Evolutionary conservation across 257 asterid species (phyloP), one percentile per base, ranked within the genome.

Genomic region (Solanum neorickii): DNA sequence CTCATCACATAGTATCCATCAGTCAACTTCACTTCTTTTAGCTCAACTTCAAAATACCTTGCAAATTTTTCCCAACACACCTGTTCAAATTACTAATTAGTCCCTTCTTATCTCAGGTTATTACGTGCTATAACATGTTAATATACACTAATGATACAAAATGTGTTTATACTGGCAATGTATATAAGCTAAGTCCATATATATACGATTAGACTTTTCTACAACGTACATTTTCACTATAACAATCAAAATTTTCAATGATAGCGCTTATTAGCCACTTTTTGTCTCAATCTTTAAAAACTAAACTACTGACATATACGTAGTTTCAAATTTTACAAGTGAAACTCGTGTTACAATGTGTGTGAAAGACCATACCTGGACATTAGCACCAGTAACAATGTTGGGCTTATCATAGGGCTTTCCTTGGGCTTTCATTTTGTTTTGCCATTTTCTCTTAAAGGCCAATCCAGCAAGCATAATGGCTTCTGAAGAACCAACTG

Each of bases 21-120:
- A 3, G 91, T 88, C 86, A 95, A 76, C 14, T 95, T 96, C 35
- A 96, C 99, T 77, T 96, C 99, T 83, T 96, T 96, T 2, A 96
- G 93, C 92, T 96, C 99, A 15, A 96, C 99, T 87, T 96, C 98
- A 70, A 96, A 96, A 87, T 96, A 95, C 80, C 97, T 95, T 1
- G 98, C 98, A 72, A 96, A 96, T 86, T 96, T 96, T 89, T 95
- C 99, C 99, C 99, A 96, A n/a, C 99, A 96, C 3, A 95, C 94
- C 94, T 92, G 31, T 16, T 52, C 5, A 68, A 42, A 70, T 73
- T 56, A 42, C 59, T 59, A 83, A 27, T 60, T 44, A 42, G 62
- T 31, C 60, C 83, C 83, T 76, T 76, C 56, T 73, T 5, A 23
- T 42, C 46, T 42, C 5, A 75, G 1, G 3, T 13, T 35, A 75